A percentile compares a stretch with the other conserved stretches of the same genome.
Evolutionary conservation across 768 basidiomycete species (phyloP).

Genomic region (Pisolithus marmoratus): DNA sequence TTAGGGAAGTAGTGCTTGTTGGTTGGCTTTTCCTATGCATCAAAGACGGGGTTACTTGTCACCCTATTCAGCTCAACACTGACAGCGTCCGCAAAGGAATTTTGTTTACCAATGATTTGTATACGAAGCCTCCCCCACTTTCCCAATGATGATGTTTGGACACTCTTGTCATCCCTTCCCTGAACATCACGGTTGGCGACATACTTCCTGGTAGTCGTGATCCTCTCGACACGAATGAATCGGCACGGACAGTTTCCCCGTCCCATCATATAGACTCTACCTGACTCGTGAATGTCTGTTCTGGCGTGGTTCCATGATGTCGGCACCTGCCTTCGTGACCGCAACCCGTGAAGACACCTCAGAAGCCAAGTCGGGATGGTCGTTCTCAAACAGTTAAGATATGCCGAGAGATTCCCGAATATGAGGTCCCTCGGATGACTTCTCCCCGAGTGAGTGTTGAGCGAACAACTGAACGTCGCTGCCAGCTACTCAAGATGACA

Average conservation of each 20-base stretch:
- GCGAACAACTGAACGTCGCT: too few species aligned
- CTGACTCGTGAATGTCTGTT: constrained; percentile 33
- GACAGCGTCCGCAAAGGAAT: constrained; percentile 22
- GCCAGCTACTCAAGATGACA: too few species aligned
- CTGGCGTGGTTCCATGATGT: constrained; percentile 25
- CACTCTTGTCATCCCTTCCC: too few species aligned
- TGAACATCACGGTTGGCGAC: too few species aligned
- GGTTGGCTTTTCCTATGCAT: constrained; percentile 33
- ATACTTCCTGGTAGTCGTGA: constrained; percentile 35
- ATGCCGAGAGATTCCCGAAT: constrained; percentile 21
- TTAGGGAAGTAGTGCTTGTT: constrained; percentile 16
- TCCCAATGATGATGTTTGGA: constrained; percentile 39
- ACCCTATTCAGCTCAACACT: constrained; percentile 9
- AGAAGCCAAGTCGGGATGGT: constrained; percentile 49
- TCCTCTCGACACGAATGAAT: constrained; percentile 35
- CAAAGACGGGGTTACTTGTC: constrained; percentile 29
- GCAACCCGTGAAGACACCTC: constrained; percentile 39
- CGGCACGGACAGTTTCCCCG: constrained; percentile 16
- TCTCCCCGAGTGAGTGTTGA: too few species aligned
- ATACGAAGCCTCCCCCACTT: constrained; percentile 47
- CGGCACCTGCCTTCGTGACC: too few species aligned
- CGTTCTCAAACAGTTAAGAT: constrained; percentile 44
- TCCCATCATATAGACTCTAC: constrained; percentile 26
- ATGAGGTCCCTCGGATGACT: too few species aligned
- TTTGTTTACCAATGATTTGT: constrained; percentile 19